These are phyloP conservation scores for Phytophthora chlamydospora DNA, from an alignment of 352 stramenopile genomes.

Conservation along the genomic window DNA sequence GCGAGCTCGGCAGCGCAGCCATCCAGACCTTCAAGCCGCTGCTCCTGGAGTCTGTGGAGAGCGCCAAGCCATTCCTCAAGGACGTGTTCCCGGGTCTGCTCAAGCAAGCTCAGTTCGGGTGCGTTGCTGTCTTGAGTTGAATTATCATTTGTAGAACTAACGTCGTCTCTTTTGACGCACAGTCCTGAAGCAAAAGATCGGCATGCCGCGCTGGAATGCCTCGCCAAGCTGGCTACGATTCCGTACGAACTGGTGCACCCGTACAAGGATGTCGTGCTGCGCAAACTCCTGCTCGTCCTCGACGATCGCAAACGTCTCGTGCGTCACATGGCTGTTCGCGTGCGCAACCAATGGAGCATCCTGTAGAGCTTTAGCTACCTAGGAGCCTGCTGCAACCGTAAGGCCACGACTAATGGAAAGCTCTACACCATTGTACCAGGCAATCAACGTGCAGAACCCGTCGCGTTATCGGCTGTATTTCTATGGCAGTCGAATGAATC, in stretches of 20 bases:
- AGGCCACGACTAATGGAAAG: slow-evolving; percentile 19
- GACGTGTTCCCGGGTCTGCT: slow-evolving; percentile 84
- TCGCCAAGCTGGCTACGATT: slow-evolving; percentile 78
- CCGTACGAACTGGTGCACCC: slow-evolving; percentile 89
- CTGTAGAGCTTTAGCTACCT: slow-evolving; percentile 54
- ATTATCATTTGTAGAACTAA: not conserved
- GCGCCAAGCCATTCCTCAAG: slow-evolving; percentile 84
- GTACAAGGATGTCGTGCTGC: slow-evolving; percentile 86
- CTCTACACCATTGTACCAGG: slow-evolving; percentile 13
- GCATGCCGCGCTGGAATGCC: slow-evolving; percentile 75
- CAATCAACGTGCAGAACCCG: not conserved
- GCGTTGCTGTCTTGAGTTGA: slow-evolving; percentile 20
- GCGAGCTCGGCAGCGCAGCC: slow-evolving; percentile 75
- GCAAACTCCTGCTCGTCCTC: slow-evolving; percentile 73
- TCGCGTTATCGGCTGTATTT: slow-evolving; percentile 25
- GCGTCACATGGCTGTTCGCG: slow-evolving; percentile 84
- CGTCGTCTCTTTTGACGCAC: not conserved
- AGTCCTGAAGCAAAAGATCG: slow-evolving; percentile 71
- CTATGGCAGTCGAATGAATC: slow-evolving; percentile 15
- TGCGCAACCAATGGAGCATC: slow-evolving; percentile 92
- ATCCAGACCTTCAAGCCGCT: slow-evolving; percentile 82
- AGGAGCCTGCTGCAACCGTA: slow-evolving; percentile 9
- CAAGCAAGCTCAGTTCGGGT: slow-evolving; percentile 84
- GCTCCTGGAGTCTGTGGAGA: slow-evolving; percentile 79
- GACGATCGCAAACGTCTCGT: slow-evolving; percentile 91